phyloP scores from a whole-genome alignment of 1,284 basidiomycete genomes.

The Heliocybe sulcata region DNA sequence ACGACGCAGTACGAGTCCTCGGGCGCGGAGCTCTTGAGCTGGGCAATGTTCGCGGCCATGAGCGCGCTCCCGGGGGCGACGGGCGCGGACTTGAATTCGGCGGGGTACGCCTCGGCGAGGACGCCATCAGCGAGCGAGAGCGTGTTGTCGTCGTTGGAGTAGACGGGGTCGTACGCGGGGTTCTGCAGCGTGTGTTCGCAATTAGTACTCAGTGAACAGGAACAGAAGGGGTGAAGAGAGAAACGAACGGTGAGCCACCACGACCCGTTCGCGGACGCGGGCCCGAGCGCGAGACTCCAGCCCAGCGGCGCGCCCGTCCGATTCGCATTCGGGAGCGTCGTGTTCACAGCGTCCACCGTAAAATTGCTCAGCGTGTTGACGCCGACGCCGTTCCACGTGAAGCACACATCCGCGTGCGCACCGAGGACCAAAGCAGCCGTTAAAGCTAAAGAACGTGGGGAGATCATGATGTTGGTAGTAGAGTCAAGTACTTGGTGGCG shows the following conservation, averaged over 20 bases:
- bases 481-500: too few relatives aligned
- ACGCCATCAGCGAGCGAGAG: background rate
- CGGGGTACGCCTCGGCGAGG: background rate
- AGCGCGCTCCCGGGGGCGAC: background rate
- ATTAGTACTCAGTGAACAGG: background rate
- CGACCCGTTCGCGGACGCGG: background rate
- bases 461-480: too few relatives aligned
- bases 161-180: background rate
- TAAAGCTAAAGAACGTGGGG: too few relatives aligned
- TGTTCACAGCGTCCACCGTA: background rate
- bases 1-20: background rate
- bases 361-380: background rate
- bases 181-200: background rate
- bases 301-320: background rate
- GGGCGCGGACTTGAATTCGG: background rate
- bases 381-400: background rate
- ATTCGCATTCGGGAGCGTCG: background rate
- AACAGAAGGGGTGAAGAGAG: background rate
- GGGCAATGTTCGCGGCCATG: background rate
- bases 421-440: too few relatives aligned
- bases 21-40: background rate
- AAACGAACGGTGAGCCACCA: background rate
- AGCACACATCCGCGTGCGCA: background rate
- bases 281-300: background rate
- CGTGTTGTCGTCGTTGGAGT: background rate